These are phyloP conservation scores for Umbellularia californica DNA, from an alignment of 164 flowering plant genomes.

Conservation along the genomic window DNA sequence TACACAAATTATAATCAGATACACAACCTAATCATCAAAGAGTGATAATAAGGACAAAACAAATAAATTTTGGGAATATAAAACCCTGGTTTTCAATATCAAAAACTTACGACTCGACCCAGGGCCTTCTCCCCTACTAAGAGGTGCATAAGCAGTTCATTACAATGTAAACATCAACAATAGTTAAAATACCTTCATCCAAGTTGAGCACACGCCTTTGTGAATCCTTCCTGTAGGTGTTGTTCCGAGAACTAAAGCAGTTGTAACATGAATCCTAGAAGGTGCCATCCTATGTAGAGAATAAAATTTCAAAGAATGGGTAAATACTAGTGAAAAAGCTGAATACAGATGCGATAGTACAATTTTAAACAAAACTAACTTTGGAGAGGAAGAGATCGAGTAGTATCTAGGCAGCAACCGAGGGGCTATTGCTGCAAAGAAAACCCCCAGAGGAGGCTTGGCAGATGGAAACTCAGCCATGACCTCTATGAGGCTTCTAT, in stretches of 20 bases:
- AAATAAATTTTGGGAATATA: not conserved
- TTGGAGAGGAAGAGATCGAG: constrained; percentile 94
- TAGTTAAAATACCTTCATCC: constrained; percentile 78
- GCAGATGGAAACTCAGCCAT: constrained; percentile 92
- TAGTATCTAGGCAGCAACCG: constrained; percentile 87
- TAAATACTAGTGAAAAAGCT: not conserved
- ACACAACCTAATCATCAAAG: not conserved
- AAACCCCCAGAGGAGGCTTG: constrained; percentile 91
- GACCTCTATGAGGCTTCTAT: constrained; percentile 90
- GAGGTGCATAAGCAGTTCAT: not conserved
- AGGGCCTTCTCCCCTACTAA: not conserved
- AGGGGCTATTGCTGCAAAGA: constrained; percentile 88
- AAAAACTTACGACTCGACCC: too few relatives aligned
- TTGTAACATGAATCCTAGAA: constrained; percentile 73
- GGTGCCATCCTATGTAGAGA: constrained; percentile 43
- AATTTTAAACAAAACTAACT: constrained; percentile 25
- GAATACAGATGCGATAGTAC: not conserved
- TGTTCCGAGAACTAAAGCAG: constrained; percentile 75
- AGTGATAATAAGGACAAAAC: not conserved
- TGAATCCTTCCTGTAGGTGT: constrained; percentile 90
- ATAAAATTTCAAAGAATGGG: not conserved
- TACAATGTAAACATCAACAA: not conserved
- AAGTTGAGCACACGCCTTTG: constrained; percentile 86
- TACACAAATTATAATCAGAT: not conserved
- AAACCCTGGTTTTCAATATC: not conserved